These are phyloP conservation scores for Kingdonia uniflora DNA, from an alignment of 164 flowering plant species.

Conservation along the genomic window DNA sequence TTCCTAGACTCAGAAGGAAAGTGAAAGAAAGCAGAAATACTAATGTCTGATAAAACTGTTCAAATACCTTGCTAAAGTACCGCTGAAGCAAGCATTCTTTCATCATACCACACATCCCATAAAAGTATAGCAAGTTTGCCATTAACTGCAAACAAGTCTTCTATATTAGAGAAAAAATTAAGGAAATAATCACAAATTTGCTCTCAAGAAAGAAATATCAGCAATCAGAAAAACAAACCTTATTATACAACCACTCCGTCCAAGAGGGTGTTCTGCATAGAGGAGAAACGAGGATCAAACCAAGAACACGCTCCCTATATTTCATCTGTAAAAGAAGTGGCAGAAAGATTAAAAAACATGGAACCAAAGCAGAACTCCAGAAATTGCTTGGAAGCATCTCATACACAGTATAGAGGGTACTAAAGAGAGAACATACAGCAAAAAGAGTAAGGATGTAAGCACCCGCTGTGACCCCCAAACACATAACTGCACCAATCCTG, in stretches of 20 bases:
- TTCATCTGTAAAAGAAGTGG: slow-evolving; percentile 34
- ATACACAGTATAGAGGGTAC: background rate
- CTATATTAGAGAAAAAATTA: background rate
- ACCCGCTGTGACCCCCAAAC: slow-evolving; percentile 67
- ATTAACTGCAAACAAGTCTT: slow-evolving; percentile 41
- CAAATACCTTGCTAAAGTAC: slow-evolving; percentile 76
- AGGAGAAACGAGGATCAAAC: slow-evolving; percentile 67
- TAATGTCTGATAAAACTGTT: no score
- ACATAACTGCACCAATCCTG: slow-evolving; percentile 63
- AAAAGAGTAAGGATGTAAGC: slow-evolving; percentile 61
- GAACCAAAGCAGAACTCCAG: background rate
- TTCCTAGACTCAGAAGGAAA: no score
- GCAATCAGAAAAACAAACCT: slow-evolving; percentile 24
- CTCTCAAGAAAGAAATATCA: no score
- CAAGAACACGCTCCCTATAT: slow-evolving; percentile 55
- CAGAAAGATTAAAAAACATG: slow-evolving; percentile 2
- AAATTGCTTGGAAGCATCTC: background rate
- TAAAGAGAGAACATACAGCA: slow-evolving; percentile 31
- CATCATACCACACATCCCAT: slow-evolving; percentile 79
- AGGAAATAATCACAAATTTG: no score
- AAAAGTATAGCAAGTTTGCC: slow-evolving; percentile 74
- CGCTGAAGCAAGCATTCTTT: slow-evolving; percentile 70
- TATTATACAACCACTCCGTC: slow-evolving; percentile 66
- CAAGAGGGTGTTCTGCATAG: slow-evolving; percentile 63
- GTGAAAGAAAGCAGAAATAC: no score